Evolutionary conservation across 2,329 filamentous ascomycete genomes (phyloP), one percentile per base, ranked within the genome.

Genomic region (Fusarium udum): DNA sequence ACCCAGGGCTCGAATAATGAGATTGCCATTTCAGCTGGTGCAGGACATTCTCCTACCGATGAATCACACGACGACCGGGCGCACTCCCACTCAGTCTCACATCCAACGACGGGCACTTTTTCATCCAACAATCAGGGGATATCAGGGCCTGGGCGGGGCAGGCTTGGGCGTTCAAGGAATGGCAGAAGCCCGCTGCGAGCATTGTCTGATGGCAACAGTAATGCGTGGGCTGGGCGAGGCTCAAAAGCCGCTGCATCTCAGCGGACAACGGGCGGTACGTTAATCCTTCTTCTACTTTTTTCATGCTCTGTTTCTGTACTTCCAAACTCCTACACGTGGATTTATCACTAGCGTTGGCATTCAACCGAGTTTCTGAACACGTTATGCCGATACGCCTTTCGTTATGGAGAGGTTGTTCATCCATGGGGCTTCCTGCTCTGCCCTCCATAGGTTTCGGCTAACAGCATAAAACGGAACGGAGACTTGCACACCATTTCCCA

Each of bases 121-220:
- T 85, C 87, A 12, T 85, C 88, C 20, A 78, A 76, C 60, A 82
- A 72, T 42, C 80, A 82, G 60, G 93, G 94, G 18, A 92, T 97
- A 45, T 95, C 95, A 56, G 95, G 95, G 26, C 90, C 95, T 62
- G 95, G 95, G 16, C 88, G 95, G 83, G 95, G 95, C 53, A 90
- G 95, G 69, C 93, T 94, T 79, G 92, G 93, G n/a, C 89, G 94
- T 66, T 84, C 85, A 52, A 84, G 87, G 69, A 90, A 86, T 71
- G 87, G 88, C 20, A 88, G 91, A 79, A 92, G 87, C 74, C 90
- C 91, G 11, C 79, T 93, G 53, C 86, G 90, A 72, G 84, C 89
- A 31, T 83, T 91, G 49, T 84, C 87, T 26, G 90, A 93, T 78
- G 85, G 87, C 40, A 89, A 86, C 64, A 87, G 86, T 66, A 87